Evolutionary conservation across 305 asterid genomes (phyloP), one percentile per base, ranked within the genome.

Genomic region (Andrographis paniculata): DNA sequence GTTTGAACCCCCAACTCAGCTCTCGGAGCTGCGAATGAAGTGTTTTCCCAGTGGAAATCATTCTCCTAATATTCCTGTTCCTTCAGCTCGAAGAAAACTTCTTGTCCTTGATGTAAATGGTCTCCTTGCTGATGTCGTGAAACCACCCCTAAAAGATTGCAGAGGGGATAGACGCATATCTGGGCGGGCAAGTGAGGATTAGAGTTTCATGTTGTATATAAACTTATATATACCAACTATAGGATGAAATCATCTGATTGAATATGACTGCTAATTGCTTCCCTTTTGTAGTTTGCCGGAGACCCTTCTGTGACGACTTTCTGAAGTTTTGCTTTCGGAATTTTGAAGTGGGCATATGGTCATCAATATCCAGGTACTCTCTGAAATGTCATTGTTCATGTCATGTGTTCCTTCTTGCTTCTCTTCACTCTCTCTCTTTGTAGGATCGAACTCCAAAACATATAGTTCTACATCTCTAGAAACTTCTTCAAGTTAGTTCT

Each of bases 101-200:
- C 67, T 89, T 59, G 84, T 89, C 62, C 94, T 89, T 61, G 98
- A 86, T 63, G 65, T 89, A 38, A 89, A 89, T 73, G 98, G 98
- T 60, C 64, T 89, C 69, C 92, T 86, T 51, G 96, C 94, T 14
- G 63, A 75, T 67, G 66, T 89, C 52, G 73, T 86, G 20, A 52
- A 59, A 73, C 92, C 96, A 56, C 70, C 78, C 46, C 96, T 96
- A 42, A 71, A 50, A 52, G 75, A 54, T 19, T 24, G 55, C 42
- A 59, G 64, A 48, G 73, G 76, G 37, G 87, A 89, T 42, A 40
- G 15, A 54, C 66, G 61, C 53, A 61, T 86, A 46, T 51, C 44
- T 17, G 69, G 88, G 48, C 70, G 98, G 28, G 96, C 96, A 69
- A 71, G 98, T 89, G 53, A 75, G 93, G 53, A n/a, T 39, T 36